phyloP scores from a whole-genome alignment of 768 basidiomycete genomes.

The Neoboletus brunneissimus region DNA sequence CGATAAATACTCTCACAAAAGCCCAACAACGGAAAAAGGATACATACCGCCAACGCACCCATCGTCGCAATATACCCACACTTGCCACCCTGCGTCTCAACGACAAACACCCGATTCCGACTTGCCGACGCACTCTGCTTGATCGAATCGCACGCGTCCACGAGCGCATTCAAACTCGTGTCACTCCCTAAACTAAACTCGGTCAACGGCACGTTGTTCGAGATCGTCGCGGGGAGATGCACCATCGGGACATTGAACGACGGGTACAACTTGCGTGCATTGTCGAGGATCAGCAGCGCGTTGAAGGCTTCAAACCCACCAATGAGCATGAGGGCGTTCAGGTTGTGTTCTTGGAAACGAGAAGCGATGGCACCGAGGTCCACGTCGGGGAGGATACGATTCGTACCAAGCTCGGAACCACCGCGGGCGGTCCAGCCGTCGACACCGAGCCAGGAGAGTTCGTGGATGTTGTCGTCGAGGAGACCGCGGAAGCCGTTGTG shows the following conservation, averaged over 20 bases:
- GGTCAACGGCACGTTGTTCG: constrained; percentile 97
- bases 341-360: constrained; percentile 81
- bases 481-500: constrained; percentile 97
- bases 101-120: constrained; percentile 93
- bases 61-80: constrained; percentile 95
- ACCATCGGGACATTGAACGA: constrained; percentile 95
- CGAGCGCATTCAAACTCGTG: constrained; percentile 95
- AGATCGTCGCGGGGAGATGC: constrained; percentile 94
- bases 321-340: constrained; percentile 83
- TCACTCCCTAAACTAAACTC: constrained; percentile 95
- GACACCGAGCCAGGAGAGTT: constrained; percentile 93
- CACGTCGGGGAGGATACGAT: constrained; percentile 79
- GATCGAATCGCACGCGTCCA: constrained; percentile 97
- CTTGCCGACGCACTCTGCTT: constrained; percentile 98
- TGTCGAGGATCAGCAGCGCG: constrained; percentile 72
- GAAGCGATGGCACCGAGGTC: constrained; percentile 88
- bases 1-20: not conserved
- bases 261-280: constrained; percentile 79
- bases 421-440: constrained; percentile 96
- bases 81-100: constrained; percentile 96
- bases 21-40: not conserved
- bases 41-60: constrained; percentile 89
- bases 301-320: constrained; percentile 97
- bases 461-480: constrained; percentile 81
- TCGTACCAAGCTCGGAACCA: constrained; percentile 97